Base-by-base conservation (phyloP, 768 basidiomycete species). In the Hypholoma sublateritium region DNA sequence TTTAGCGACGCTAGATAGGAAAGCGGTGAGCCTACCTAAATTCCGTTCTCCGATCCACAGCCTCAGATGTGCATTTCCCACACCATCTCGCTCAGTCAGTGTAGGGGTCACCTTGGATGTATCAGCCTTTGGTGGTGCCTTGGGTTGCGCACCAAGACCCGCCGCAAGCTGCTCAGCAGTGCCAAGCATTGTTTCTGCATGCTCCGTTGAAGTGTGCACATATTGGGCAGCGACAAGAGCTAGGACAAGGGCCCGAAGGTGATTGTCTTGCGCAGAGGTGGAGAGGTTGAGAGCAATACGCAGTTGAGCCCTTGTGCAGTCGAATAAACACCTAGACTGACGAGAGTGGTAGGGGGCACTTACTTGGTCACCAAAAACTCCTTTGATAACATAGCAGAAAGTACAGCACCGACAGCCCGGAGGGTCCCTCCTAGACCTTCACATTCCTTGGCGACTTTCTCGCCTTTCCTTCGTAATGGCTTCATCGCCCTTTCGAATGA, bases 21-120 rank as follows among this genome's bases (percentile, higher is more conserved):
- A 51, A 24, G 42, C 49, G 47, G 7, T 11, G 24, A 28, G 75
- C 80, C 46, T 43, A 89, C 88, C 88, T 47, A 85, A 71, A 60
- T 82, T 80, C 43, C 87, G 76, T 63, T 91, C 84, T 5, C 88
- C 88, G 11, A 87, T 82, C 90, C 90, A 91, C 48, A 89, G 65
- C 19, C 88, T 73, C 65, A 90, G 66, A 35, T 81, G 80, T 3
- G 80, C 86, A 55, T 89, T 89, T 4, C 88, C 89, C 17, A 83
- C 63, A 2, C 66, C 65, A 48, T 77, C 73, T 11, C 61, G 64
- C 11, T 50, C 16, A 21, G n/a, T 21, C 9, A 22, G 5, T 19
- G 28, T 42, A 14, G 16, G 13, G 9, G 9, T 41, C 39, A 6
- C 5, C 39, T 41, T 41, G 39, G 39, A 16, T 16, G 28, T 32